Base-by-base conservation (phyloP, 2,329 filamentous ascomycete species). In the Colletotrichum viniferum region DNA sequence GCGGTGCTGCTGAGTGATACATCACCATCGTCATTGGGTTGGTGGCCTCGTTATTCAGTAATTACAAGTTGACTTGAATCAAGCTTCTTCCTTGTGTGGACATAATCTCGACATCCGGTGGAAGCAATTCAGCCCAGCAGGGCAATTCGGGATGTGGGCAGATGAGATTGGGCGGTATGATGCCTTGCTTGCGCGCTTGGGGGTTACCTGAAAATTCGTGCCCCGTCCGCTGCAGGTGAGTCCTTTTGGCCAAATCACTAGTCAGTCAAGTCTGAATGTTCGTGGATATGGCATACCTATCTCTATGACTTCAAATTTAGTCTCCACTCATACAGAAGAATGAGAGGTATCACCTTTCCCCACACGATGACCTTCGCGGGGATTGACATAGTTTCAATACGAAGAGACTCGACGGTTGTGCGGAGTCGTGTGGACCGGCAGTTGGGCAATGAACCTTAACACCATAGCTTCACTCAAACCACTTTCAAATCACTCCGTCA, bases 341-440 rank as follows among this genome's bases (percentile, higher is more conserved):
- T 13, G 43, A 48, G 1, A 48, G n/a, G 18, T 48, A 13, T 21
- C 43, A 48, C 7, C 10, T 1, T 5, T 48, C 43, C 4, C 18
- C 0, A n/a, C 38, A 43, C 0, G 4, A 0, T n/a, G 0, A 43
- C 10, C 8, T 43, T 43, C 7, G 38, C 38, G 1, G 1, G 38
- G 38, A 18, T 43, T 43, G 38, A n/a, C 38, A n/a, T n/a, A 1
- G 9, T 3, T 8, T 13, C 10, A 21, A 48, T 48, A 21, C 21
- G 43, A 48, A 48, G n/a, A 48, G n/a, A 21, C n/a, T 48, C 13
- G 1, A 21, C 6, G 43, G n/a, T 21, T 21, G 5, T 3, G n/a
- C 3, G 21, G 43, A 48, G n/a, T 48, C 10, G n/a, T 21, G 18
- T 48, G 43, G 6, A 7, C n/a, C 5, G n/a, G n/a, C 43, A 48